Base-by-base conservation (phyloP, 768 basidiomycete genomes). In the Pisolithus albus region DNA sequence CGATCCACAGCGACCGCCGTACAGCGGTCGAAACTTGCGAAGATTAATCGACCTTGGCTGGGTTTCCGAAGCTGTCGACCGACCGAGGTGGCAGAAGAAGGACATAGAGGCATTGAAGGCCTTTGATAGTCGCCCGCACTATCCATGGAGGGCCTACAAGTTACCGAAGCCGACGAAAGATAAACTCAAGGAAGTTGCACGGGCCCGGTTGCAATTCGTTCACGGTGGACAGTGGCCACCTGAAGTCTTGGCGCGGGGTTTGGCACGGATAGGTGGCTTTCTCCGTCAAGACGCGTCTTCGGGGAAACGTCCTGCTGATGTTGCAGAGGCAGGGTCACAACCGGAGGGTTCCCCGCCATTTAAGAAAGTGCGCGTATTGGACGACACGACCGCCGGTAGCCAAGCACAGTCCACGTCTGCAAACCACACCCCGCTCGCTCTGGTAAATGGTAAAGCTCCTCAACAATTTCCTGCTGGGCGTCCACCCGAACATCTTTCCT, bases 371-470 rank as follows among this genome's bases (percentile, higher is more conserved):
- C 61, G 64, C 8, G 18, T 69, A 39, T 59, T 54, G n/a, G 44
- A 37, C 2, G 39, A 40, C 30, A 37, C 43, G 7, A 23, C 49
- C 1, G 30, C 38, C 11, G 32, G 48, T 16, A 50, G 51, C 5
- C 52, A 23, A 8, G 52, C 51, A 21, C 54, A 52, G 28, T 43
- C 53, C 6, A 8, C 37, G 5, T 8, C 62, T 13, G 47, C 40
- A 42, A 38, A 41, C 4, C 53, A 56, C 2, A 11, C 48, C 10
- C 59, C 67, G 13, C 49, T 60, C 50, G 43, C 57, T 21, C 45
- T 64, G 46, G 46, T 69, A 36, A 64, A 65, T 16, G 65, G 67
- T 32, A 69, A 57, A 28, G 61, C 63, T 41, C 65, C 67, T 39
- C 64, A 64, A 18, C 67, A 67, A 42, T 65, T 56, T 42, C 61